phyloP scores from a whole-genome alignment of 2,329 filamentous ascomycete species.

The Colletotrichum truncatum region DNA sequence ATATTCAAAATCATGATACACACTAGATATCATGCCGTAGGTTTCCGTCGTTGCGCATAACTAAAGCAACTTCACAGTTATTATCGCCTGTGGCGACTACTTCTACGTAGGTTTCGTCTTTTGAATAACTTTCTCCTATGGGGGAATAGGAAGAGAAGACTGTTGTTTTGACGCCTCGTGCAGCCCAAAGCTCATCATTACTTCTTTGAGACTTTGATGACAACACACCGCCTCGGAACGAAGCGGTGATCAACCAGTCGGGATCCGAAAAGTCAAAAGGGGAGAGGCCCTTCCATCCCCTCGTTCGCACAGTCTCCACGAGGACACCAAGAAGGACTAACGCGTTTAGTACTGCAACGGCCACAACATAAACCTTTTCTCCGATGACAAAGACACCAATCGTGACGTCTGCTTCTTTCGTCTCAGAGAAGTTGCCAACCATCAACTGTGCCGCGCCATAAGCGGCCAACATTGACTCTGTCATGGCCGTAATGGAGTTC shows the following conservation, averaged over 20 bases:
- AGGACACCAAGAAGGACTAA: background rate
- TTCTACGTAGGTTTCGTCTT: no score
- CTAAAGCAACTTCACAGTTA: no score
- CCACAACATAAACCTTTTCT: conserved; percentile 2
- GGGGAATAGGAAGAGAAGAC: background rate
- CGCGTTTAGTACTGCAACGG: conserved; percentile 2
- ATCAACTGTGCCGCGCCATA: conserved; percentile 45
- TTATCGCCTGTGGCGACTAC: no score
- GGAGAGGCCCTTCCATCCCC: background rate
- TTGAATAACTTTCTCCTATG: no score
- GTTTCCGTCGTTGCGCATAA: no score
- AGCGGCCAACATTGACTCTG: conserved; percentile 37
- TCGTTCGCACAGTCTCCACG: conserved; percentile 2
- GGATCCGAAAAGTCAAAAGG: background rate
- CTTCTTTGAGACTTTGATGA: background rate
- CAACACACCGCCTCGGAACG: background rate
- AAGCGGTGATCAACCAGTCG: background rate
- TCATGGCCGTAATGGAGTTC: conserved; percentile 32
- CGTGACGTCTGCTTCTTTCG: conserved; percentile 29
- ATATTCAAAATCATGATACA: no score
- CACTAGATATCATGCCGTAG: no score
- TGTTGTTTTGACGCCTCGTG: background rate
- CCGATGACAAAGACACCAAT: conserved; percentile 7
- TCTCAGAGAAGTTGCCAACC: conserved; percentile 34
- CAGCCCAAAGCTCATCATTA: background rate